phyloP scores from a whole-genome alignment of 2,329 filamentous ascomycete genomes.

The Phialophora tarda region DNA sequence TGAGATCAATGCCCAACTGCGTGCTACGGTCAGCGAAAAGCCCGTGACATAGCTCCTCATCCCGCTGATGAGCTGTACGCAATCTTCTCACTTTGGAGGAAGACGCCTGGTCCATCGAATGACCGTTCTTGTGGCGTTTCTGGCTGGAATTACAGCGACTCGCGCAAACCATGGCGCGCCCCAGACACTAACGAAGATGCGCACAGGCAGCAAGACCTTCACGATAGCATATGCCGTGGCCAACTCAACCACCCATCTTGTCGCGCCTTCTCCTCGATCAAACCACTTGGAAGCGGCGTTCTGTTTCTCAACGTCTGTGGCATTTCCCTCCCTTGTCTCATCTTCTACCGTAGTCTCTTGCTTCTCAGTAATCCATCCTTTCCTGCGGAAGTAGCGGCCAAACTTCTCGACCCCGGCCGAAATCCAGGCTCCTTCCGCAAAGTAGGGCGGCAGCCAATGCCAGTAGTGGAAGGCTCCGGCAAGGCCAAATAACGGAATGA shows the following conservation, averaged over 20 bases:
- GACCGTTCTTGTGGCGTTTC: conserved; percentile 47
- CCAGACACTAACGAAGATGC: conserved; percentile 81
- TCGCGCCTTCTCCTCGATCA: conserved; percentile 51
- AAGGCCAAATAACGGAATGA: conserved; percentile 77
- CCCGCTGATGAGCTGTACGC: neutral
- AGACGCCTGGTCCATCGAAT: conserved; percentile 41
- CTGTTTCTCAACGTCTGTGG: conserved; percentile 16
- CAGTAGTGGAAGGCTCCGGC: conserved; percentile 80
- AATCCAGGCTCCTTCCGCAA: conserved; percentile 59
- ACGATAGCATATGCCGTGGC: conserved; percentile 90
- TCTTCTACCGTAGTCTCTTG: conserved; percentile 54
- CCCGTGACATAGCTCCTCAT: conserved; percentile 33
- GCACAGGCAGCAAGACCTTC: conserved; percentile 78
- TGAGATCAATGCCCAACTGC: neutral
- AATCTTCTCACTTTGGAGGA: neutral
- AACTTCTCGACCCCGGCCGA: conserved; percentile 73
- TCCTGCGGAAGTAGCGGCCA: conserved; percentile 75
- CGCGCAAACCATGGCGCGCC: conserved; percentile 91
- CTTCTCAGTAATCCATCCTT: conserved; percentile 75
- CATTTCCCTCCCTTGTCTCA: conserved; percentile 41
- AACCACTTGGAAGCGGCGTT: conserved; percentile 24
- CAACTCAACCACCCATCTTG: conserved; percentile 67
- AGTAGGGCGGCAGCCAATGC: conserved; percentile 69
- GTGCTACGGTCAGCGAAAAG: neutral
- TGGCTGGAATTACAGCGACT: conserved; percentile 60